These are phyloP conservation scores for Hypoxylon sp. DNA, from an alignment of 2,329 filamentous ascomycete genomes.

Conservation along the genomic window DNA sequence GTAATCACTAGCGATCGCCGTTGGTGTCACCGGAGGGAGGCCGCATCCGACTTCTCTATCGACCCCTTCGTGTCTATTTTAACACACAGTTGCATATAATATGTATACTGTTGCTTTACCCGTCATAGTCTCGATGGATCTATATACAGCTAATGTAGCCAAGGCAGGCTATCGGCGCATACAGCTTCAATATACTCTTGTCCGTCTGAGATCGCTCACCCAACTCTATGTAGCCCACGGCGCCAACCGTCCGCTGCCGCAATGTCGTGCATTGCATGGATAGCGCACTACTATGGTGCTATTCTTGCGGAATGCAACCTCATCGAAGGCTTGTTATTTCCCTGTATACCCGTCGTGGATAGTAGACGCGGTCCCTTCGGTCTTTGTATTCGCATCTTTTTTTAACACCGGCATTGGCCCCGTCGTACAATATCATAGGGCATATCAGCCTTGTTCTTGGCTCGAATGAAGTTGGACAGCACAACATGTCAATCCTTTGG, in stretches of 20 bases:
- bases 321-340: constrained; percentile 45
- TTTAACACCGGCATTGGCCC: constrained; percentile 38
- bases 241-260: constrained; percentile 49
- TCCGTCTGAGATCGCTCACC: constrained; percentile 46
- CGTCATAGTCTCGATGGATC: constrained; percentile 32
- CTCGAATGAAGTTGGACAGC: constrained; percentile 32
- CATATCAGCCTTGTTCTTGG: constrained; percentile 39
- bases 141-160: constrained; percentile 20
- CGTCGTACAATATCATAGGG: constrained; percentile 36
- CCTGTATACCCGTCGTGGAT: constrained; percentile 45
- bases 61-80: constrained; percentile 25
- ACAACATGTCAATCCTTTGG: constrained; percentile 44
- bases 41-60: constrained; percentile 38
- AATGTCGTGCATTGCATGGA: constrained; percentile 50
- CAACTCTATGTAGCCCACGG: constrained; percentile 46
- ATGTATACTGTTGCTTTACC: constrained; percentile 35
- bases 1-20: constrained; percentile 45
- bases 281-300: constrained; percentile 33
- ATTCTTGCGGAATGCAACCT: constrained; percentile 46
- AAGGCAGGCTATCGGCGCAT: constrained; percentile 38
- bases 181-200: constrained; percentile 43
- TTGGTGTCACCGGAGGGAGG: constrained; percentile 35
- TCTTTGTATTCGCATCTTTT: constrained; percentile 40
- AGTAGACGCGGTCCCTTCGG: constrained; percentile 37
- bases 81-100: constrained; percentile 37